Percentiles rank a stretch among this genome's conserved stretches.
These are phyloP conservation scores for Aspergillus bombycis DNA, from an alignment of 2,329 filamentous ascomycete species.

Conservation along the genomic window DNA sequence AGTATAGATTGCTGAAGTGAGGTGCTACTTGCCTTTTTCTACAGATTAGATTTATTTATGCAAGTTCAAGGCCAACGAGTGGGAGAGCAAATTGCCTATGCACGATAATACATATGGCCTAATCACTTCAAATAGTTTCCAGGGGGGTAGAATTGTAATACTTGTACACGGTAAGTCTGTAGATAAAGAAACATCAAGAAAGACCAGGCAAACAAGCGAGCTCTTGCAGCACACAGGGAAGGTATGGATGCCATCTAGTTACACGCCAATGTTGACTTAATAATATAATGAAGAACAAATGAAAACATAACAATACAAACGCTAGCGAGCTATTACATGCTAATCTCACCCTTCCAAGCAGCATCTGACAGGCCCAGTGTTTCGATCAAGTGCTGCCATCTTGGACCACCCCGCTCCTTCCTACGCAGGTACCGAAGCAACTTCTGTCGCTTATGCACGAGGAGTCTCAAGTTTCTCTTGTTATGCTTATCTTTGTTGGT, in stretches of 20 bases:
- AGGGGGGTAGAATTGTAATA: not conserved
- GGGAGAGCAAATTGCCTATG: not conserved
- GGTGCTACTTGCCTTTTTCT: not conserved
- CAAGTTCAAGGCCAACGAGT: not conserved
- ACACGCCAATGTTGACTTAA: constrained; percentile 21
- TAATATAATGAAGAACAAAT: constrained; percentile 10
- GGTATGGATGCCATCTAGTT: constrained; percentile 17
- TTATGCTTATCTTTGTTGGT: constrained; percentile 89
- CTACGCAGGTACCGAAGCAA: constrained; percentile 81
- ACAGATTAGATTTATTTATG: not conserved
- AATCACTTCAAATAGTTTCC: not conserved
- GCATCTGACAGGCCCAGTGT: constrained; percentile 84
- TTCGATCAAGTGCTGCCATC: constrained; percentile 85
- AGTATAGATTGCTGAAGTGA: not conserved
- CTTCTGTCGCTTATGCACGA: constrained; percentile 90
- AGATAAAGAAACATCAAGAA: not conserved
- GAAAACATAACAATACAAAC: constrained; percentile 20
- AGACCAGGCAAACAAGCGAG: constrained; percentile 2
- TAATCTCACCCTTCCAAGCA: constrained; percentile 89
- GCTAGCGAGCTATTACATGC: constrained; percentile 54
- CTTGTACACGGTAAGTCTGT: constrained; percentile 16
- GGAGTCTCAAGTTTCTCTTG: constrained; percentile 81
- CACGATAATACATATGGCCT: not conserved
- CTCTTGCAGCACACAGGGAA: constrained; percentile 4
- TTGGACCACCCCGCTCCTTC: constrained; percentile 86